Base-by-base conservation (phyloP, 225 moss, liverwort and hornwort species). In the Marchantia polymorpha region DNA sequence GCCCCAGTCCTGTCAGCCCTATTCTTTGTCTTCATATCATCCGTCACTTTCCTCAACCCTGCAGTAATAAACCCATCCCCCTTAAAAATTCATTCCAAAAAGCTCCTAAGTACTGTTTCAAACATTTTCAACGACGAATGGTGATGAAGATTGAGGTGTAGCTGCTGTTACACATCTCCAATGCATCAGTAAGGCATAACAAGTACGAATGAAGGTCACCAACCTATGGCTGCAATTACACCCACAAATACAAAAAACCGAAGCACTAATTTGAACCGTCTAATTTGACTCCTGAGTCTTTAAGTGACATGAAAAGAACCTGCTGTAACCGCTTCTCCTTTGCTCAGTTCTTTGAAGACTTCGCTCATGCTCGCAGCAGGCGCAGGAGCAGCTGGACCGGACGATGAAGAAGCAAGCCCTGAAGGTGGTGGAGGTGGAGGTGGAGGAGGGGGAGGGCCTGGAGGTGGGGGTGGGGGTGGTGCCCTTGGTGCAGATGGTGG, bases 21-120 rank as follows among this genome's bases (percentile, higher is more conserved):
- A 75, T 99, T 94, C 86, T 93, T 99, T 49, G 97, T 94, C 85
- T 94, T 99, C 97, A 99, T 94, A 77, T 94, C 94, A 82, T 87
- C 92, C 0, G 94, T 94, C 46, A 99, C 97, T 83, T 91, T 93
- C 83, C 85, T 92, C 79, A 99, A 80, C 53, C 94, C 96, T 95
- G 83, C 76, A 89, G 26, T 25, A 15, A 47, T 29, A n/a, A 48
- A 63, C 61, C 51, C 71, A 56, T 56, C 56, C 13, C 56, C 56
- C 56, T 3, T 56, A 4, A 47, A 19, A n/a, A 2, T 39, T 39
- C 39, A 39, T 5, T 39, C 5, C 39, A 39, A 39, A 39, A 39
- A 39, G 5, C 39, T 39, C 39, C 39, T 39, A 39, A 39, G 3
- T 39, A 39, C 39, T 39, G 39, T 39, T 5, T 39, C 39, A 5